phyloP scores from a whole-genome alignment of 139 green algal genomes.

The Diplosphaera chodatii region DNA sequence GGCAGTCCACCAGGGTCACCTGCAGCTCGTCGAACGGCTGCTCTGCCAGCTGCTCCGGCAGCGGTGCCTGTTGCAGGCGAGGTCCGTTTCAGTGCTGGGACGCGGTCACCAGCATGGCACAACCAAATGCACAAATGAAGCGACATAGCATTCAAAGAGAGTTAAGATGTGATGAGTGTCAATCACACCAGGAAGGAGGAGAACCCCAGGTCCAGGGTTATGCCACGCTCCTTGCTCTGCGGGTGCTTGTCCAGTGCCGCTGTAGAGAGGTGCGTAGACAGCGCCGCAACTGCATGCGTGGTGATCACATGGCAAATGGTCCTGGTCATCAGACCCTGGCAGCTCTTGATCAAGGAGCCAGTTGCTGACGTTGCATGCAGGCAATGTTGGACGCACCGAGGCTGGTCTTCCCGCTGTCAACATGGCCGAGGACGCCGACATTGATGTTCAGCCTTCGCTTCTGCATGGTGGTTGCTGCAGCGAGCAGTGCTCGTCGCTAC shows the following conservation, averaged over 20 bases:
- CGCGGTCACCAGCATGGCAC: too few relatives aligned
- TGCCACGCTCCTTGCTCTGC: slow-evolving; percentile 88
- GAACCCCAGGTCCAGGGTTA: slow-evolving; percentile 97
- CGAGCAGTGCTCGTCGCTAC: too few relatives aligned
- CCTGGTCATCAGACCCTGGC: too few relatives aligned
- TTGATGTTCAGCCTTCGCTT: slow-evolving; percentile 70
- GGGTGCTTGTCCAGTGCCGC: slow-evolving; percentile 94
- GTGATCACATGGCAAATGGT: too few relatives aligned
- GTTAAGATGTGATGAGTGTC: too few relatives aligned
- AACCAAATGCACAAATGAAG: too few relatives aligned
- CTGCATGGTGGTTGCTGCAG: too few relatives aligned
- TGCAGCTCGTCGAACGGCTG: slow-evolving; percentile 47
- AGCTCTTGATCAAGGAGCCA: too few relatives aligned
- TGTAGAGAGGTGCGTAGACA: slow-evolving; percentile 88
- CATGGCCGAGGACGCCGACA: slow-evolving; percentile 88
- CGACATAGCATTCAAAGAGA: too few relatives aligned
- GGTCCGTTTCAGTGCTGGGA: too few relatives aligned
- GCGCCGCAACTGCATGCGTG: slow-evolving; percentile 69
- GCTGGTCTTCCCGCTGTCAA: slow-evolving; percentile 94
- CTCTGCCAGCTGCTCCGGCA: neutral
- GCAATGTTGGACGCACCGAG: too few relatives aligned
- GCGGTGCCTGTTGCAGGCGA: slow-evolving; percentile 19
- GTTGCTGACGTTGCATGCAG: too few relatives aligned
- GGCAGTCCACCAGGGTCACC: slow-evolving; percentile 97
- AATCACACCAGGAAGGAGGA: slow-evolving; percentile 83